phyloP scores from a whole-genome alignment of 2,329 filamentous ascomycete species.

The Aureobasidium sp. region DNA sequence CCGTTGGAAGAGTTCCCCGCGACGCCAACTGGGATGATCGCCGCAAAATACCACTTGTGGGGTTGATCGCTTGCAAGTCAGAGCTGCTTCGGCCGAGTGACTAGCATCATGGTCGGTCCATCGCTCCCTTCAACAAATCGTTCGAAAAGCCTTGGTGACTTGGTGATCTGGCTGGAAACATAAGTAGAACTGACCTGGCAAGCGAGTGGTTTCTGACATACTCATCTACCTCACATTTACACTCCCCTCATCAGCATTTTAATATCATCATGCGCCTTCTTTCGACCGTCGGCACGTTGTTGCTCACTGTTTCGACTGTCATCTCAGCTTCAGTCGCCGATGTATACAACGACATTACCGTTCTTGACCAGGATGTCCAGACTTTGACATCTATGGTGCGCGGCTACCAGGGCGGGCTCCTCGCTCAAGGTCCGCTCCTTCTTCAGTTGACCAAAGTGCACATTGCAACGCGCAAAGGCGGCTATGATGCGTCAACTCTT shows the following conservation, averaged over 20 bases:
- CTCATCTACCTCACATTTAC: neutral
- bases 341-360: slow-evolving; percentile 4
- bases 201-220: neutral
- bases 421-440: neutral
- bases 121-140: neutral
- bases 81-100: neutral
- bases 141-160: too few relatives aligned
- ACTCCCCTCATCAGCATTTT: too few relatives aligned
- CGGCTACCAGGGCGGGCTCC: neutral
- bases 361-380: slow-evolving; percentile 5
- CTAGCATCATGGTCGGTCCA: neutral
- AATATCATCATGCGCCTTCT: neutral
- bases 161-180: neutral
- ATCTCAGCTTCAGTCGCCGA: slow-evolving; percentile 1
- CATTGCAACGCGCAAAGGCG: slow-evolving; percentile 3
- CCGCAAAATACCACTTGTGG: neutral
- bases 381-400: neutral
- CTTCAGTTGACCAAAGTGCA: slow-evolving; percentile 2
- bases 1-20: neutral
- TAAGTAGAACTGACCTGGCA: neutral
- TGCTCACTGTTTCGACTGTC: neutral
- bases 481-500: neutral
- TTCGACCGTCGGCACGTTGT: neutral
- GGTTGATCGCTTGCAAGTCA: neutral
- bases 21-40: neutral